Conservation (phyloP, 768 basidiomycete genomes). For the Termitomyces sp. region DNA sequence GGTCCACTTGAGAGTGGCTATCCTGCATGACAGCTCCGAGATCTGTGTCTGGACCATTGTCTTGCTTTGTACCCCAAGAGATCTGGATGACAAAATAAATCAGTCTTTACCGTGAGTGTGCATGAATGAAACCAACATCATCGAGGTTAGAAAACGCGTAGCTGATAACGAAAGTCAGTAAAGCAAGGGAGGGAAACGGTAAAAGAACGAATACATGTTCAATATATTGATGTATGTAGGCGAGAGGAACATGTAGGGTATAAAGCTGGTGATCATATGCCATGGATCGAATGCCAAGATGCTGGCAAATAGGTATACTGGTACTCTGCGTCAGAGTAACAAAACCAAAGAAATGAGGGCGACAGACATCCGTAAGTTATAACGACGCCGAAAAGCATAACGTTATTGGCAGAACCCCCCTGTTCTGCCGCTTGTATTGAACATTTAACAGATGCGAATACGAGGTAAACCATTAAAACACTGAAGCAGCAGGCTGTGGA, state of each 20-base stretch:
- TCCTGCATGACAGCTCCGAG: constrained; percentile 84
- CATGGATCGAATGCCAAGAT: constrained; percentile 90
- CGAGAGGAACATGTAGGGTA: constrained; percentile 84
- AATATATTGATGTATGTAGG: constrained; percentile 78
- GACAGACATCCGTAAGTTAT: constrained; percentile 74
- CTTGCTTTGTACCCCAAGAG: constrained; percentile 97
- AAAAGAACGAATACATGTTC: constrained; percentile 50
- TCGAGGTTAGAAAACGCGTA: constrained; percentile 86
- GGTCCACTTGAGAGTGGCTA: constrained; percentile 77
- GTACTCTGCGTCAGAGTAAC: not conserved
- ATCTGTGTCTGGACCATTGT: constrained; percentile 66
- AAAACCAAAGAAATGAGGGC: not conserved
- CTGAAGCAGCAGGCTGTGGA: constrained; percentile 71
- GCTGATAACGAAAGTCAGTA: constrained; percentile 31
- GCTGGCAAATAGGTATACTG: constrained; percentile 74
- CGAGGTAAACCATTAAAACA: constrained; percentile 77
- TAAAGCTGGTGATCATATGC: constrained; percentile 91
- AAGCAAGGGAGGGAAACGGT: constrained; percentile 4
- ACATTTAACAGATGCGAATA: constrained; percentile 80
- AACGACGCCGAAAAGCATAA: constrained; percentile 83
- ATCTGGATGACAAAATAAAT: constrained; percentile 42
- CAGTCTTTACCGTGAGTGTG: not conserved
- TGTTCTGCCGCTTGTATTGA: constrained; percentile 68
- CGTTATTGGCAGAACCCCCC: constrained; percentile 60
- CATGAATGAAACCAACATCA: constrained; percentile 49